Percentiles rank a stretch among this genome's conserved stretches.
phyloP scores from a whole-genome alignment of 768 basidiomycete genomes.

The Suillus spraguei region DNA sequence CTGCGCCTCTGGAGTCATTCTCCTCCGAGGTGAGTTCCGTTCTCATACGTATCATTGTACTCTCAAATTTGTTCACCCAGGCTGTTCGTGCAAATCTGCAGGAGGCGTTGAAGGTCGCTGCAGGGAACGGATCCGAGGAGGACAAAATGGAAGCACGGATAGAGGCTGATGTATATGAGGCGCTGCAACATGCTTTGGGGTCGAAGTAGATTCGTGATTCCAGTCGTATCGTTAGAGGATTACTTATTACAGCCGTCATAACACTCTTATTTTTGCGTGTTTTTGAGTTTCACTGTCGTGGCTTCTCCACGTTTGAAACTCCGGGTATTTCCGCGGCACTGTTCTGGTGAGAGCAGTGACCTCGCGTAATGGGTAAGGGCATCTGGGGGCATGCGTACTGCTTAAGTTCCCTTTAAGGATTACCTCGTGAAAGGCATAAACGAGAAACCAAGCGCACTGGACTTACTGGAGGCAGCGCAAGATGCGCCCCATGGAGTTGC shows the following conservation, averaged over 20 bases:
- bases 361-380: background rate
- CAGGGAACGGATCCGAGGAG: slow-evolving; percentile 86
- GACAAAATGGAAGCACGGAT: slow-evolving; percentile 93
- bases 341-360: background rate
- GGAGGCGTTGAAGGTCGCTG: slow-evolving; percentile 81
- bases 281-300: background rate
- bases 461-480: background rate
- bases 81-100: slow-evolving; percentile 87
- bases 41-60: slow-evolving; percentile 6
- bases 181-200: slow-evolving; percentile 82
- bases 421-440: background rate
- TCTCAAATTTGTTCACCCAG: slow-evolving; percentile 44
- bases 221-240: slow-evolving; percentile 20
- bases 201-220: slow-evolving; percentile 39
- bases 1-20: slow-evolving; percentile 88
- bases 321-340: background rate
- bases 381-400: background rate
- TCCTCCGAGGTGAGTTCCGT: slow-evolving; percentile 73
- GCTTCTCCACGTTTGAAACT: background rate
- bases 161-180: slow-evolving; percentile 96
- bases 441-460: background rate
- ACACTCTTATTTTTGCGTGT: background rate
- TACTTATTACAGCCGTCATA: slow-evolving; percentile 2
- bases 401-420: background rate
- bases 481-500: slow-evolving; percentile 22